Evolutionary conservation across 352 stramenopile species (phyloP), one percentile per base, ranked within the genome.

Genomic region (Phytophthora kernoviae): DNA sequence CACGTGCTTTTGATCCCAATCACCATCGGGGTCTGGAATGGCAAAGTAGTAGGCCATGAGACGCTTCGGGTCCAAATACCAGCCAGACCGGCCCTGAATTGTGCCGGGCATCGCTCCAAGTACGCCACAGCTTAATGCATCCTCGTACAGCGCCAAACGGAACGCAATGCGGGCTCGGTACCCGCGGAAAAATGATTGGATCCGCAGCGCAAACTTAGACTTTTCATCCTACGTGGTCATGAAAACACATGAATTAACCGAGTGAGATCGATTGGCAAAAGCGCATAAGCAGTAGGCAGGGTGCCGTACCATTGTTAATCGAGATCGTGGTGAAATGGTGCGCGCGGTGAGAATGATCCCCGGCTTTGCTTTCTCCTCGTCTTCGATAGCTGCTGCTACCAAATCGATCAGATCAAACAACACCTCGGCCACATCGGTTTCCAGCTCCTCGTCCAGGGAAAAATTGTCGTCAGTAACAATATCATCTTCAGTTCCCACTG

Each of bases 1-100:
- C 53, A 79, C 68, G 61, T 69, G 56, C 61, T 87, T 86, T 50
- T 88, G 81, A 20, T 73, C 66, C 81, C 84, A 93, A 45, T 89
- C 80, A 55, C 79, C 77, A 33, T 76, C 64, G 40, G 72, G 65
- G 1, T 76, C 32, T 6, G 71, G 53, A 33, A 93, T 74, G 12
- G 68, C 62, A 42, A 93, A 93, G 68, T 90, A 91, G 65, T 93
- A 90, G 42, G 84, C 84, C 43, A 86, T 75, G 46, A 86, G 65
- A 15, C 73, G 84, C 70, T 87, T 87, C 8, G 78, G 78, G 67
- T 93, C 80, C 62, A 91, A 68, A 58, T 93, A 93, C 80, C 84
- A 91, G 11, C 84, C 81, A 1, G 76, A 84, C 5, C 60, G 68
- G 30, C 81, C 84, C 56, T 93, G 81, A 2, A 69, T 62, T 0